Conservation (phyloP, 78 protist genomes). For the Speleostelium caveatum region DNA sequence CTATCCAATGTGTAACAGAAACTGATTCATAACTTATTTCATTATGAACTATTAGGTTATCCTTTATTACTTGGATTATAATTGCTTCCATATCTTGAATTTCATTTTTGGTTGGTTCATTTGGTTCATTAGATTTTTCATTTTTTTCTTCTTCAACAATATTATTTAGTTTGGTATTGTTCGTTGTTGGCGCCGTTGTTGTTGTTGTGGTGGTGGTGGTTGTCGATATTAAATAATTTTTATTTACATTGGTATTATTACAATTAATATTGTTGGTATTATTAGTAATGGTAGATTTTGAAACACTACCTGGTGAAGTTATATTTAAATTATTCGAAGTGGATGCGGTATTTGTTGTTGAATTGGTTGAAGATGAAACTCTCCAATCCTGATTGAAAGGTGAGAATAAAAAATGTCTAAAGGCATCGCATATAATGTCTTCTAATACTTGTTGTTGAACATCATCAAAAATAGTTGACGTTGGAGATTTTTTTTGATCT, state of each 20-base stretch:
- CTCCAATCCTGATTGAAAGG: conserved; percentile 71
- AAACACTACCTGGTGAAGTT: background rate
- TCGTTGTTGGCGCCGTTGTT: background rate
- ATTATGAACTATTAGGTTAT: conserved; percentile 36
- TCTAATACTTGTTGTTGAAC: conserved; percentile 42
- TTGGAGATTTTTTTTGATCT: background rate
- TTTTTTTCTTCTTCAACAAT: background rate
- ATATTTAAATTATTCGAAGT: background rate
- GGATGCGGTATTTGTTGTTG: background rate
- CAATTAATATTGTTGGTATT: background rate
- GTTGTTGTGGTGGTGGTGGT: background rate
- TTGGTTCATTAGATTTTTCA: background rate
- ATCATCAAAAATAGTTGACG: conserved; percentile 28
- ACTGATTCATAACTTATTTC: conserved; percentile 41
- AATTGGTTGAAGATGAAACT: background rate
- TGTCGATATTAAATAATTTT: background rate
- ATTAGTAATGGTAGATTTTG: background rate
- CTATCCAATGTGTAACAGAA: conserved; percentile 38
- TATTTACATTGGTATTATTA: background rate
- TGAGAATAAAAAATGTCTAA: conserved; percentile 27
- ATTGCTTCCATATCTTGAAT: conserved; percentile 26
- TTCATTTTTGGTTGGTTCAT: background rate
- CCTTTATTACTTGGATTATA: conserved; percentile 37
- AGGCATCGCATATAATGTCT: conserved; percentile 69
- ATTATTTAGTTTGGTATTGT: too few species aligned